Conservation (phyloP, 768 basidiomycete genomes). For the Boletellus ananiceps region DNA sequence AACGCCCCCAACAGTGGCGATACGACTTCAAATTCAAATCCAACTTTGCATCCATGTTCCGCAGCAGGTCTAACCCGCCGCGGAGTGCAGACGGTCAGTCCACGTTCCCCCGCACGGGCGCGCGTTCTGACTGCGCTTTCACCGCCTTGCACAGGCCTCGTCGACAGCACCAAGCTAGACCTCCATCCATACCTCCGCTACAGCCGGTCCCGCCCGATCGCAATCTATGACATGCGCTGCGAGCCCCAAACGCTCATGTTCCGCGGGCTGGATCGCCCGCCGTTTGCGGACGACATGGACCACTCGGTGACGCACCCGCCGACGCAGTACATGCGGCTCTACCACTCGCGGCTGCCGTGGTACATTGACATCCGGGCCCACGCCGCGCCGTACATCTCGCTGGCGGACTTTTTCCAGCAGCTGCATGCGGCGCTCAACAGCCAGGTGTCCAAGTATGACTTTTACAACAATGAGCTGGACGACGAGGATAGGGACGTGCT, state of each 20-base stretch:
- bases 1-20: conserved; percentile 28
- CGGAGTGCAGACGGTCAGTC: conserved; percentile 20
- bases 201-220: conserved; percentile 31
- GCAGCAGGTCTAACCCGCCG: conserved; percentile 13
- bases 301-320: too few species aligned
- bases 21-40: conserved; percentile 29
- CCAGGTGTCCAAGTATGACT: too few species aligned
- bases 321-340: too few species aligned
- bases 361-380: too few species aligned
- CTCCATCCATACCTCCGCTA: conserved; percentile 17
- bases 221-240: conserved; percentile 49
- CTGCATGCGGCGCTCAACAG: too few species aligned
- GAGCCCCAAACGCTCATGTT: conserved; percentile 40
- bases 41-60: conserved; percentile 28
- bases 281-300: too few species aligned
- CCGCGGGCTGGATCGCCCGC: conserved; percentile 32
- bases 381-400: too few species aligned
- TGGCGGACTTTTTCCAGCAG: too few species aligned
- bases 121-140: background rate
- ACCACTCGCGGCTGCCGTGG: too few species aligned
- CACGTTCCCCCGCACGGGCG: background rate
- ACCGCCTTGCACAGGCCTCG: conserved; percentile 6
- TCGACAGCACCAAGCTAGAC: conserved; percentile 5
- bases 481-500: too few species aligned
- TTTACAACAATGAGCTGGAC: too few species aligned